Conservation (phyloP, 208 protist genomes). For the Acanthamoeba royreba region DNA sequence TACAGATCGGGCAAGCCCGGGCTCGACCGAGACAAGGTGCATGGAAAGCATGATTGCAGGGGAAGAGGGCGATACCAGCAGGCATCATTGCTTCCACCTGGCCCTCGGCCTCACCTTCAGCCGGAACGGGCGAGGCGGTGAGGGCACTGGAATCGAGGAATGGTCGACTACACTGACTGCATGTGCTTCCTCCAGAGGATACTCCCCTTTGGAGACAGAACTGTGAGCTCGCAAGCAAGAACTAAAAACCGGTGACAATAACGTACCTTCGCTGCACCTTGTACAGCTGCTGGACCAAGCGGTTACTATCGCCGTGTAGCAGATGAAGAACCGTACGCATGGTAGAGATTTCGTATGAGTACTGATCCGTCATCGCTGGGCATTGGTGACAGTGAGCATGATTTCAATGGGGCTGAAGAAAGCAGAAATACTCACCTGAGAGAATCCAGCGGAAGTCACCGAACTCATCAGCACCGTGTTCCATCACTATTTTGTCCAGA, state of each 20-base stretch:
- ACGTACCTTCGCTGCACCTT: background rate
- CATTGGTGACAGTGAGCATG: background rate
- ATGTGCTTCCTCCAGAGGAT: background rate
- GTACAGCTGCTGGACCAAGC: background rate
- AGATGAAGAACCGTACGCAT: background rate
- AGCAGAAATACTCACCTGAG: background rate
- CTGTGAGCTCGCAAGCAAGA: background rate
- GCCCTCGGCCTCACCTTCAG: background rate
- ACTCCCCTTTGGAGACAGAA: background rate
- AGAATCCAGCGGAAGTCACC: constrained; percentile 42
- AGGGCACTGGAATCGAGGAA: background rate
- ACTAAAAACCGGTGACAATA: background rate
- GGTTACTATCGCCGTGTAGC: background rate
- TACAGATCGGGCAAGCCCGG: background rate
- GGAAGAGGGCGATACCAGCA: background rate
- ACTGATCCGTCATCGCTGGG: constrained; percentile 18
- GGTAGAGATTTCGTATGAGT: background rate
- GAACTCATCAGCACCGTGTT: constrained; percentile 43
- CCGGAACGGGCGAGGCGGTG: background rate
- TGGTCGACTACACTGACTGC: background rate
- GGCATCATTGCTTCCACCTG: background rate
- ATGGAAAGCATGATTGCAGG: constrained; percentile 6
- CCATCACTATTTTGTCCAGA: constrained; percentile 13
- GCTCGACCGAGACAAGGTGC: background rate
- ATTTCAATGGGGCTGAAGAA: background rate